phyloP scores from a whole-genome alignment of 805 yeast species.

The Lachancea nothofagi region DNA sequence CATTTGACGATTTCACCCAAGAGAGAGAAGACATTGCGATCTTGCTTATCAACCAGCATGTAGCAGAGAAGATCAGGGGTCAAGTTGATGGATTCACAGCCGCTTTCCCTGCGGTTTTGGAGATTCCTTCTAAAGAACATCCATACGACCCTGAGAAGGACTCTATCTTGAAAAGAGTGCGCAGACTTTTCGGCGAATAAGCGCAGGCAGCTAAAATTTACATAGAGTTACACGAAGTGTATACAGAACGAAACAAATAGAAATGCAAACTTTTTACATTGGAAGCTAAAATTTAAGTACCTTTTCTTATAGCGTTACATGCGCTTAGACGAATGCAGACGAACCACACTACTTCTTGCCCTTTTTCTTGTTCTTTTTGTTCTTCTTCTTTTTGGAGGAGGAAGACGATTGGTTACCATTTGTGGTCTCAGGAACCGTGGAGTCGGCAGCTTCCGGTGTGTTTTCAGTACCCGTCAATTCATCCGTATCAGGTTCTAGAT shows the following conservation, averaged over 20 bases:
- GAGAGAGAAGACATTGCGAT: constrained; percentile 88
- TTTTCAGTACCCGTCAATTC: constrained; percentile 10
- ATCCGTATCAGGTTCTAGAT: constrained; percentile 13
- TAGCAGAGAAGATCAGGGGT: constrained; percentile 84
- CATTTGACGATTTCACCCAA: constrained; percentile 69
- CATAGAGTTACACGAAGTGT: constrained; percentile 2
- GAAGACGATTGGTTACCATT: constrained; percentile 11
- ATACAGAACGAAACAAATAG: neutral
- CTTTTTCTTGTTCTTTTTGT: constrained; percentile 32
- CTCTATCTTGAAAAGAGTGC: constrained; percentile 86
- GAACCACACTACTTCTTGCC: constrained; percentile 12
- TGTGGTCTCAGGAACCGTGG: constrained; percentile 13
- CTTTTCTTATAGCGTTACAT: no score
- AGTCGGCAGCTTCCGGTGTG: constrained; percentile 12
- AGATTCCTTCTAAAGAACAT: constrained; percentile 97
- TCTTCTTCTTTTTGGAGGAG: constrained; percentile 15
- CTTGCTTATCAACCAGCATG: constrained; percentile 84
- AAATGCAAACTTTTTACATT: neutral
- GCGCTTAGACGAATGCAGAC: no score
- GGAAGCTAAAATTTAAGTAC: no score
- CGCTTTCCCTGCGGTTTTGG: constrained; percentile 94
- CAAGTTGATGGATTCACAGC: constrained; percentile 76
- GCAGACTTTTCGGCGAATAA: constrained; percentile 90
- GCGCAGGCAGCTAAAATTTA: constrained; percentile 3
- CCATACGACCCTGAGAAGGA: constrained; percentile 99